Conservation (phyloP, 2,329 filamentous ascomycete genomes). For the Madurella fahalii region DNA sequence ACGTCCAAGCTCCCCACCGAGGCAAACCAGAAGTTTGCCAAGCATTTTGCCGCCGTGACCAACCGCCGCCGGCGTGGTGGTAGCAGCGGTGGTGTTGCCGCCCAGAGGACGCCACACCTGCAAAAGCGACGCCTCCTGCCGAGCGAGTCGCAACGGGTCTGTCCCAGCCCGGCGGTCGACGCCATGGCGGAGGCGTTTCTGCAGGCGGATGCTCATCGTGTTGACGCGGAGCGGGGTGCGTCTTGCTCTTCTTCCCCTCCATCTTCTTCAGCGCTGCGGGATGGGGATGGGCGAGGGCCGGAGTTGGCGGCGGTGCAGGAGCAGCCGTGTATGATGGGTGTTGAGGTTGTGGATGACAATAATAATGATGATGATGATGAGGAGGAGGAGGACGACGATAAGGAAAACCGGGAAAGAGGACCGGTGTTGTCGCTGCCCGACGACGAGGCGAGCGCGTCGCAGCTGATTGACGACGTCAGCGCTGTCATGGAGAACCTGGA, state of each 20-base stretch:
- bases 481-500: constrained; percentile 44
- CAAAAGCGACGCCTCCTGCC: constrained; percentile 33
- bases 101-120: constrained; percentile 6
- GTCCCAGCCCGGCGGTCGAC: constrained; percentile 38
- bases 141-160: constrained; percentile 39
- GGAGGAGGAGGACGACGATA: constrained; percentile 4
- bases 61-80: constrained; percentile 21
- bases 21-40: constrained; percentile 38
- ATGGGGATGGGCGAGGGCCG: not conserved
- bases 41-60: constrained; percentile 46
- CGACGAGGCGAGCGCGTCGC: constrained; percentile 11
- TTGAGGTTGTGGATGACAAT: not conserved
- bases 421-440: too few relatives aligned
- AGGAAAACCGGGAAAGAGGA: not conserved
- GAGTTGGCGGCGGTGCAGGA: not conserved
- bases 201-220: constrained; percentile 28
- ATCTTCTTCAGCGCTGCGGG: too few relatives aligned
- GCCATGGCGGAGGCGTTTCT: constrained; percentile 50
- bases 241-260: too few relatives aligned
- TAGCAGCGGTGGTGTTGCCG: not conserved
- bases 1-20: constrained; percentile 28
- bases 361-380: constrained; percentile 7
- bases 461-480: constrained; percentile 39
- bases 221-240: not conserved
- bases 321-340: not conserved